Base-by-base conservation (phyloP, 2,329 filamentous ascomycete species). In the Cladobotryum mycophilum region DNA sequence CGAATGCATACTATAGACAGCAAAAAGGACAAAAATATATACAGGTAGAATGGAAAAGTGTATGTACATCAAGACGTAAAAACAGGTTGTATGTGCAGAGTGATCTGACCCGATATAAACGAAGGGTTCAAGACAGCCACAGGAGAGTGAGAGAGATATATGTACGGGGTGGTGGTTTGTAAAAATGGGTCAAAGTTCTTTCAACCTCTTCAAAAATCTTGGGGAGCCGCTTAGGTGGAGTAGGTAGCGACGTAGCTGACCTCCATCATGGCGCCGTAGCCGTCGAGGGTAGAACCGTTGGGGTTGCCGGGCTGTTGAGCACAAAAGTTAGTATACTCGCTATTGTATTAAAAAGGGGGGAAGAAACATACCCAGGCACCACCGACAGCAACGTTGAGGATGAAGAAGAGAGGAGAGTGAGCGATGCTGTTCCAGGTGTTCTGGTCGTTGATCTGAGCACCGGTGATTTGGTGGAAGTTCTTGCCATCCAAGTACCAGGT, bases 331-430 rank as follows among this genome's bases (percentile, higher is more conserved):
- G 41, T 5, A 34, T 30, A 14, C 41, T 35, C 35, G 41, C 20
- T 38, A 25, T 34, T 45, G 22, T 43, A 35, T 45, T 38, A 35
- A 15, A 25, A 17, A 4, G 7, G 9, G 25, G 17, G 18, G 11
- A 35, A 41, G 37, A 41, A 51, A 71, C 75, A 62, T 67, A 76
- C 77, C 73, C 66, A 76, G 57, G 71, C 65, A 22, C 78, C 78
- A 9, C 78, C 78, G 30, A 81, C 72, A 42, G 79, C 78, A 5
- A 81, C 66, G 53, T 82, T 81, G 47, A 82, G 61, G 48, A 81
- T 72, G 45, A 81, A 60, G 56, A 71, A 79, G 59, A 78, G 58
- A 2, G 77, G 72, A 48, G 66, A 73, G 55, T 79, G 73, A 17
- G 75, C 75, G 15, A 81, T 61, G 3, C 70, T 66, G 3, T 62